Evolutionary conservation across 805 yeast species (phyloP), one percentile per base, ranked within the genome.

Genomic region (Candida quercuum): DNA sequence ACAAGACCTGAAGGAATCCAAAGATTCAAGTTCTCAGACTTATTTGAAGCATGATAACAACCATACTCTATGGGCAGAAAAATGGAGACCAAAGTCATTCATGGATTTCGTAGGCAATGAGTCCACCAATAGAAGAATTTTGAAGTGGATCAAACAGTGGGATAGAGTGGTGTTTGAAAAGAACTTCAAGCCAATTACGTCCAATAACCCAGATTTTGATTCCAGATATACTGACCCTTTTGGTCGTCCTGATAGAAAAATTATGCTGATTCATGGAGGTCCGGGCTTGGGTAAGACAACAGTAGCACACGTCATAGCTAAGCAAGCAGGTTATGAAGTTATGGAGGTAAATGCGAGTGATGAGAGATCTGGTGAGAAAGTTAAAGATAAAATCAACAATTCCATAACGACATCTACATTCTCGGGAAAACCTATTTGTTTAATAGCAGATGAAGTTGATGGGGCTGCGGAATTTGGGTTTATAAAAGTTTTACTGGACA

Each of bases 281-380:
- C 88, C 96, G 0, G 99, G 99, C 2, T 70, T 83, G 14, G 99
- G 99, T 9, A 91, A 91, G 55, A 89, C 98, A 0, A 76, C 93
- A 0, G 80, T 88, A 2, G 86, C 91, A 0, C 96, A 89, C 52
- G 75, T 87, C 2, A 71, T 88, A 26, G 93, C 96, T 3, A 71
- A 69, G 32, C 95, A 86, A 46, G 73, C 85, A 28, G 95, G 95
- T 0, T 91, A 84, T 56, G 76, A 78, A 32, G 73, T 84, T 0
- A 71, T 83, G 47, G 99, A 91, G 51, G 72, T 91, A 42, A 91
- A 91, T 61, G 96, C 98, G 6, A 75, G 84, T 57, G 88, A 81
- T 51, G 87, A 82, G 53, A 67, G 91, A 43, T 72, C 82, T 0
- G 86, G 83, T 0, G 59, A 59, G n/a, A 52, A 57, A 5, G 76